Conservation (phyloP, 257 asterid species). For the Craterostigma plantagineum region DNA sequence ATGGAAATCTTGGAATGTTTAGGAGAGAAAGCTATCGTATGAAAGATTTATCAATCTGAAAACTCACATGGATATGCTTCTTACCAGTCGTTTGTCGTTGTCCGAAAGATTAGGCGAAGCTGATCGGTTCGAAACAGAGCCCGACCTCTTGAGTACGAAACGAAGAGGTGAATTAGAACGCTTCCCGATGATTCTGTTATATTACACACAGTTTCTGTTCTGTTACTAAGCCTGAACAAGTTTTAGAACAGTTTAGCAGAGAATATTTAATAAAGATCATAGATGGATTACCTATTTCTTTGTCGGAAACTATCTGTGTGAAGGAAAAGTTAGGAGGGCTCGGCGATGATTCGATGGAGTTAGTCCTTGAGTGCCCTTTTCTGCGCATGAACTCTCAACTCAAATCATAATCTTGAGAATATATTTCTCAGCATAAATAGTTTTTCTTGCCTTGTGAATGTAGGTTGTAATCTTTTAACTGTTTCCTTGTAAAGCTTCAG, state of each 20-base stretch:
- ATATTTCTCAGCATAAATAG: too few relatives aligned
- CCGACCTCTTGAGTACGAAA: constrained; percentile 25
- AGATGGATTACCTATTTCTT: constrained; percentile 26
- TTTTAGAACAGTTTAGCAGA: too few relatives aligned
- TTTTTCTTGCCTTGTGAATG: too few relatives aligned
- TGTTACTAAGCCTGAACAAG: too few relatives aligned
- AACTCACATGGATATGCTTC: constrained; percentile 1
- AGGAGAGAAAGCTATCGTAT: too few relatives aligned
- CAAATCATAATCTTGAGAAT: too few relatives aligned
- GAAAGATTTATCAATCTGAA: background rate
- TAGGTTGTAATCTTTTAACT: constrained; percentile 11
- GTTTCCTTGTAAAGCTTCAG: constrained; percentile 15
- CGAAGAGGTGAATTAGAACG: constrained; percentile 36
- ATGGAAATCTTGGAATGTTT: background rate
- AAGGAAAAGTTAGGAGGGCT: constrained; percentile 25
- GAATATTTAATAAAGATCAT: too few relatives aligned
- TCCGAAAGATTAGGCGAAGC: constrained; percentile 20
- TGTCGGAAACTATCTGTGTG: constrained; percentile 19
- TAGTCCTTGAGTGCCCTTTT: constrained; percentile 14
- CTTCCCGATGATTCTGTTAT: constrained; percentile 12
- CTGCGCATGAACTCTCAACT: constrained; percentile 15
- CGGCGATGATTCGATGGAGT: constrained; percentile 20
- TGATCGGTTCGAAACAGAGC: constrained; percentile 23
- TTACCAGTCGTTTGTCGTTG: constrained; percentile 22
- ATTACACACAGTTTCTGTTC: too few relatives aligned